Percentiles rank a stretch among this genome's conserved stretches.
These are phyloP conservation scores for Tuber aestivum DNA, from an alignment of 495 filamentous ascomycete genomes.

Conservation along the genomic window DNA sequence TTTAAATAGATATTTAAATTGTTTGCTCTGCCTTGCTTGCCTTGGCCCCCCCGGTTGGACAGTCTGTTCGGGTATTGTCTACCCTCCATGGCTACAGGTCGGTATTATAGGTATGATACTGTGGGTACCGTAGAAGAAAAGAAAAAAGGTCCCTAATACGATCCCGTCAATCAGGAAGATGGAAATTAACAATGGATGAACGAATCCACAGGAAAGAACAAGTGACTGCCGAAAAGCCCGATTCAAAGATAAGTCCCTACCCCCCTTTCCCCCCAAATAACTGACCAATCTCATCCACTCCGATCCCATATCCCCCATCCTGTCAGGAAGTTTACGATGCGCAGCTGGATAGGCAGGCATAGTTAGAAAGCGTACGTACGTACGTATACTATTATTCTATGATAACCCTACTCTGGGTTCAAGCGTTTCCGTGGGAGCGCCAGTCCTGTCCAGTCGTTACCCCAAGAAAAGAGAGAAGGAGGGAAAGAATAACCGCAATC, in stretches of 20 bases:
- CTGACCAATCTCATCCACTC: neutral
- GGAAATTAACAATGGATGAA: neutral
- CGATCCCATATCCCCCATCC: neutral
- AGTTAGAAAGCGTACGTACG: slow-evolving; percentile 2
- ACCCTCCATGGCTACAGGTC: no score
- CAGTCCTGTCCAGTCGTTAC: slow-evolving; percentile 3
- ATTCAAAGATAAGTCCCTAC: neutral
- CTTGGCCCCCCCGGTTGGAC: no score
- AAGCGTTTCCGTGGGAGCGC: slow-evolving; percentile 10
- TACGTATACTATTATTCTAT: slow-evolving; percentile 7
- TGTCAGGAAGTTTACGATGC: neutral
- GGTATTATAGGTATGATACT: neutral
- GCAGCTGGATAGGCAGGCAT: neutral
- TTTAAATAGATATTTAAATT: slow-evolving; percentile 1
- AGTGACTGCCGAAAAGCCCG: neutral
- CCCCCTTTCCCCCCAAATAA: neutral
- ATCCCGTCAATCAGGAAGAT: neutral
- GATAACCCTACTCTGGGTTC: slow-evolving; percentile 12
- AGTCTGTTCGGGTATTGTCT: no score
- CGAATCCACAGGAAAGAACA: neutral
- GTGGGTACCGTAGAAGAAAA: neutral
- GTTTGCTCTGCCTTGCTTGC: neutral
- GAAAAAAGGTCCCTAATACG: neutral
- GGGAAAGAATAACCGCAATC: slow-evolving; percentile 8
- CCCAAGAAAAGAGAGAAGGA: neutral